Evolutionary conservation across 1,139 yeast species (phyloP), one percentile per base, ranked within the genome.

Genomic region (Candida buenavistaensis): DNA sequence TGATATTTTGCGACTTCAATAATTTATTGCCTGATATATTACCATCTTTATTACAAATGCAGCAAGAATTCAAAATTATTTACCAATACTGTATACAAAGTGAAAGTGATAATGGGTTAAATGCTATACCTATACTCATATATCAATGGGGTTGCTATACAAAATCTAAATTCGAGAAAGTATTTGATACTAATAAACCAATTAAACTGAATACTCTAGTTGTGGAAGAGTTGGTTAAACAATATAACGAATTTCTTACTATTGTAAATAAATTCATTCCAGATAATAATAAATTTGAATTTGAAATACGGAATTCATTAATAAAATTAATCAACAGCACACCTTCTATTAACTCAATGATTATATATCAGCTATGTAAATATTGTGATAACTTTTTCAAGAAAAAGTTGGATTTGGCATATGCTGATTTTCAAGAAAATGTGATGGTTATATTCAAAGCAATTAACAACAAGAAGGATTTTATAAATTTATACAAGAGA

Each of bases 331-430:
- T 63, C n/a, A 58, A 59, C 28, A 39, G 45, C n/a, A 45, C 46
- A 15, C 30, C 44, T n/a, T 33, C 39, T 14, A 14, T 14, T 5
- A 63, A 59, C 38, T 12, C 37, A 1, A 37, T 43, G 3, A 43
- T 62, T 2, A 48, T 61, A 8, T 37, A 35, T 10, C 64, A 55
- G 33, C 52, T 69, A 19, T 55, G 64, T 35, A 64, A 61, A 41
- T 63, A 48, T 44, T 60, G 71, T 40, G 75, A 70, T 39, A 23
- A 42, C 2, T 58, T 44, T 35, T 57, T 68, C 37, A 59, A 55
- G 35, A 37, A 41, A 8, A 38, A 40, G 10, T 38, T 39, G 24
- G 48, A 43, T 15, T 38, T 41, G 5, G 16, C 46, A 4, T 57
- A 52, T 29, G 38, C 36, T 2, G 51, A 49, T 7, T 56, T 64